Evolutionary conservation across 1,284 basidiomycete genomes (phyloP).

Genomic region (Rhodotorula sp.): DNA sequence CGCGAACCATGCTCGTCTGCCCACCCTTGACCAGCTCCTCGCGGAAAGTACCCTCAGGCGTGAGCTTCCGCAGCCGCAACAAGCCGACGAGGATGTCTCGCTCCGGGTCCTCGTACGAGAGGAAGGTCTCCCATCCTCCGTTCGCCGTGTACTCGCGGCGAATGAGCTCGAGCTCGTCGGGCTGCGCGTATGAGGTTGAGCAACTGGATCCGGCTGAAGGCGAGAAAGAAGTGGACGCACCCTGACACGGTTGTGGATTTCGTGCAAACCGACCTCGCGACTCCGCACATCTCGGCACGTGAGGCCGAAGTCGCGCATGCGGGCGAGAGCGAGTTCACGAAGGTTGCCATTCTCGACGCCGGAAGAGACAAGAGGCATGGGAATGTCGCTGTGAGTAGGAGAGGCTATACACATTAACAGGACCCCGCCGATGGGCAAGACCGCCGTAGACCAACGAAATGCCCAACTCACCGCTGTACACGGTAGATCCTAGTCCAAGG

Average conservation of each 20-base stretch:
- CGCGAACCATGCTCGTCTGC: constrained; percentile 84
- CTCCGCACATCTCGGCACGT: constrained; percentile 96
- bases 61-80: constrained; percentile 85
- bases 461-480: constrained; percentile 71
- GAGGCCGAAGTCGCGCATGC: constrained; percentile 98
- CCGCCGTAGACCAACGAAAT: too few species aligned
- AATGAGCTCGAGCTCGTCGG: constrained; percentile 94
- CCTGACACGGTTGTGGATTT: constrained; percentile 92
- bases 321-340: constrained; percentile 89
- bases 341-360: constrained; percentile 99
- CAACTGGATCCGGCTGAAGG: background rate
- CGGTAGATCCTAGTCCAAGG: constrained; percentile 99
- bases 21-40: constrained; percentile 76
- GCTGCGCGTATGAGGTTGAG: constrained; percentile 54
- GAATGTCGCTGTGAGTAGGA: constrained; percentile 71
- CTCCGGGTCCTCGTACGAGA: constrained; percentile 97
- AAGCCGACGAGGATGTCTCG: constrained; percentile 94
- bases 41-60: constrained; percentile 88
- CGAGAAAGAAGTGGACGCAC: background rate
- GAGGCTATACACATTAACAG: constrained; percentile 18
- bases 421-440: background rate
- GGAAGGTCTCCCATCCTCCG: constrained; percentile 95
- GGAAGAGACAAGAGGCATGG: constrained; percentile 87
- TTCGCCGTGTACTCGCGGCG: constrained; percentile 96
- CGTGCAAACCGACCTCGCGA: constrained; percentile 97